A percentile compares a stretch with the other conserved stretches of the same genome.
phyloP scores from a whole-genome alignment of 2,329 filamentous ascomycete species.

The Apiospora sp. region DNA sequence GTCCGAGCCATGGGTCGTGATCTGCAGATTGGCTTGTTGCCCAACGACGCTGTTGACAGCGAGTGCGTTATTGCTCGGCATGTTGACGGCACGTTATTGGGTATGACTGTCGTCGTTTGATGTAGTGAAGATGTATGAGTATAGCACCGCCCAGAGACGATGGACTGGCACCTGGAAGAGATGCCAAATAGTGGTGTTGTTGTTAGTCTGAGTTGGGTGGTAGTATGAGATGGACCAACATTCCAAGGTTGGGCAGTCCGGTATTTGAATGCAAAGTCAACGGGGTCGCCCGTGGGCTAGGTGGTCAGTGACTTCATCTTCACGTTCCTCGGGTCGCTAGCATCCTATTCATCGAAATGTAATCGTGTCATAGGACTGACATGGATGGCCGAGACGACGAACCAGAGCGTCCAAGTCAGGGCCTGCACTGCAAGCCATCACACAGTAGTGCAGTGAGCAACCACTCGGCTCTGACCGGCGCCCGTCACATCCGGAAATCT shows the following conservation, averaged over 20 bases:
- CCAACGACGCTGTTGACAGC: conserved; percentile 53
- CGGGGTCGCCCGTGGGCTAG: conserved; percentile 10
- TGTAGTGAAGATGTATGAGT: background rate
- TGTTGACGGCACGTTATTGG: background rate
- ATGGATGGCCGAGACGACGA: conserved; percentile 10
- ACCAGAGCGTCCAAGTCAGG: background rate
- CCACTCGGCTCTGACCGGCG: background rate
- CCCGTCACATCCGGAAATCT: conserved; percentile 2
- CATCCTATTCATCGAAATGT: conserved; percentile 27
- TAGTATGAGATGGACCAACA: background rate
- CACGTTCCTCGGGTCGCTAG: conserved; percentile 26
- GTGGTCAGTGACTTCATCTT: conserved; percentile 39
- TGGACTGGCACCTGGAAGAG: background rate
- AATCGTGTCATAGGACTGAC: conserved; percentile 31
- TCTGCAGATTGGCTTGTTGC: conserved; percentile 62
- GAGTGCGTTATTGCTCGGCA: conserved; percentile 43
- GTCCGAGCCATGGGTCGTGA: conserved; percentile 66
- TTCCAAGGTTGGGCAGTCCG: conserved; percentile 11
- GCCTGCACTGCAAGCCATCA: conserved; percentile 5
- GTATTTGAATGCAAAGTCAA: conserved; percentile 31
- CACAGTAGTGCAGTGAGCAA: background rate
- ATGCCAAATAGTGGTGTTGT: background rate
- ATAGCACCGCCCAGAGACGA: background rate
- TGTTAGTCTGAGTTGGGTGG: background rate
- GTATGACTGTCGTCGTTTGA: no score